Evolutionary conservation across 495 filamentous ascomycete genomes (phyloP).

Genomic region (Rhypophila decipiens): DNA sequence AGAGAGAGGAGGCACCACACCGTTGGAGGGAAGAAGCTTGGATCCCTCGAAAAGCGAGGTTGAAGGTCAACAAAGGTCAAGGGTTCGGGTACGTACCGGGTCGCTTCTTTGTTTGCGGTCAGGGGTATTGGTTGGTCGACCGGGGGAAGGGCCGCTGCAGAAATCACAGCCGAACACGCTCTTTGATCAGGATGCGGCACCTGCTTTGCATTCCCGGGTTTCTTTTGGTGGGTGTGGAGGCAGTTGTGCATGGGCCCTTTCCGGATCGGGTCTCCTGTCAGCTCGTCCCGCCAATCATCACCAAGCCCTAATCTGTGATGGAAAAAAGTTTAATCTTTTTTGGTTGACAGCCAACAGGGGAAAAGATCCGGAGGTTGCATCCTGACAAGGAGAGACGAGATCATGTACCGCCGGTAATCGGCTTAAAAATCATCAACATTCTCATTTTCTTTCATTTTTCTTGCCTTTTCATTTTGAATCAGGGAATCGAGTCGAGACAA

Average conservation of each 20-base stretch:
- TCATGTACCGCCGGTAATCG: too few species aligned
- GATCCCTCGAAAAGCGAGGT: background rate
- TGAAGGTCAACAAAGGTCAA: background rate
- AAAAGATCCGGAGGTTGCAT: too few species aligned
- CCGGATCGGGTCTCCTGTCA: conserved; percentile 9
- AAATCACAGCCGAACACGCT: background rate
- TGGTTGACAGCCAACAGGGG: background rate
- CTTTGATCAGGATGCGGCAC: too few species aligned
- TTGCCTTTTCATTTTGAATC: too few species aligned
- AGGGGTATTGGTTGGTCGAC: conserved; percentile 4
- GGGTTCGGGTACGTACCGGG: background rate
- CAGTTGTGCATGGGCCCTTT: conserved; percentile 4
- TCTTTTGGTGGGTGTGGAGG: background rate
- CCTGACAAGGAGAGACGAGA: too few species aligned
- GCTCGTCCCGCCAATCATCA: conserved; percentile 12
- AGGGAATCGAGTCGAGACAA: too few species aligned
- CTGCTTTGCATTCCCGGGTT: too few species aligned
- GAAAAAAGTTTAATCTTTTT: background rate
- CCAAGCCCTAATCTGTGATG: conserved; percentile 3
- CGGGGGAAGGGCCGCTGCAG: background rate
- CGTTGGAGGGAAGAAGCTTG: background rate
- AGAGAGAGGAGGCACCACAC: background rate
- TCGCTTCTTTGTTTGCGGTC: conserved; percentile 1
- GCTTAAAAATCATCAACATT: too few species aligned
- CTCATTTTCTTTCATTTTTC: too few species aligned